Evolutionary conservation across 139 green algal genomes (phyloP), one percentile per base, ranked within the genome.

Genomic region (Pedinophyceae sp.): DNA sequence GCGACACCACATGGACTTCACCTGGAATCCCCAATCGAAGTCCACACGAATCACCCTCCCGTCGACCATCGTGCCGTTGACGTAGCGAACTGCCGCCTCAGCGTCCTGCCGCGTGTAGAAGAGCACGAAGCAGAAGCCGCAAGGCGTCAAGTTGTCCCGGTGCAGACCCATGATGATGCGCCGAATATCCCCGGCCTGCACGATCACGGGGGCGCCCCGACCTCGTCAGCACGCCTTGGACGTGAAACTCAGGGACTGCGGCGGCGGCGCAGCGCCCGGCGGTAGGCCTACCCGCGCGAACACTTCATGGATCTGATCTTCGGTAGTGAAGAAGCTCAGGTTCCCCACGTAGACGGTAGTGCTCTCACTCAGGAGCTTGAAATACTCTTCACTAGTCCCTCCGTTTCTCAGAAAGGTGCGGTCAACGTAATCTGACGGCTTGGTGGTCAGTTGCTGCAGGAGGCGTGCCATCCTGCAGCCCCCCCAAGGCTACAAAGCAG

Each of bases 21-120:
- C n/a, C n/a, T 78, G 38, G 71, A 94, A 97, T 51, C 92, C 92
- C 85, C 91, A 98, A 71, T 99, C 92, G 54, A 95, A 84, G 66
- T 99, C 92, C 3, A 88, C 85, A 4, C 92, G 75, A 25, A 99
- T 89, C 26, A 77, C 67, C 2, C 89, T 70, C 53, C 93, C 87
- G 62, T 99, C 92, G 52, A 99, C 58, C 55, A 85, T 78, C 0
- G 80, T 93, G 22, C 92, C 89, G 59, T 84, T 97, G 30, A 99
- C 65, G 62, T 87, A 94, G 38, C 78, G 82, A 15, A 91, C 76
- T 2, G 66, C 75, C 46, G 75, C 68, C 72, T 94, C 81, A 4
- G 89, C 72, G 62, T 89, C 88, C 49, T 79, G 55, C 0, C 73
- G 40, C 23, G 60, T 74, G 57, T 81, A 66, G 48, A 69, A 77